Evolutionary conservation across 768 basidiomycete genomes (phyloP).

Genomic region (Boletus subcaerulescens): DNA sequence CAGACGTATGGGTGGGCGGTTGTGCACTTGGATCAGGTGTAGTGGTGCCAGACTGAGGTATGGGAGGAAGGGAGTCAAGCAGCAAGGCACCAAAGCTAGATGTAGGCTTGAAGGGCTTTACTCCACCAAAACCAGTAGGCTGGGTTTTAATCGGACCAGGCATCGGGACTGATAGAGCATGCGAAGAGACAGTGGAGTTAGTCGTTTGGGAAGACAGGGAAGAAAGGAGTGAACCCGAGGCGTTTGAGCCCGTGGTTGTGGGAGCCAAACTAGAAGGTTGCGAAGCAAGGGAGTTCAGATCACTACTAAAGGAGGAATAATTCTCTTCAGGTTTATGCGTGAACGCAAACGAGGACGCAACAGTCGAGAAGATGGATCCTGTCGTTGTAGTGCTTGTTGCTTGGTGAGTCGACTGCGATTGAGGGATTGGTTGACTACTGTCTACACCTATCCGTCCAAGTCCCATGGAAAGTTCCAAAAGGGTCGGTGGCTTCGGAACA

Average conservation of each 20-base stretch:
- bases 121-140: conserved; percentile 50
- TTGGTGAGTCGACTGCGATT: conserved; percentile 23
- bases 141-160: conserved; percentile 39
- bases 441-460: conserved; percentile 27
- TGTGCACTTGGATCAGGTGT: conserved; percentile 39
- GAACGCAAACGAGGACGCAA: conserved; percentile 73
- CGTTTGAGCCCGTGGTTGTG: conserved; percentile 39
- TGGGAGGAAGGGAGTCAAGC: conserved; percentile 70
- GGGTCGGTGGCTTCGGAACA: conserved; percentile 72
- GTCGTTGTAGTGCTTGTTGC: conserved; percentile 24
- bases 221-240: conserved; percentile 48
- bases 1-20: conserved; percentile 4
- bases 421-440: conserved; percentile 29
- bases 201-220: conserved; percentile 51
- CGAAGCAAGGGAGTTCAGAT: conserved; percentile 15
- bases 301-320: background rate
- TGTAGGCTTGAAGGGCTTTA: conserved; percentile 82
- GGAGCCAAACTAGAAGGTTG: conserved; percentile 30
- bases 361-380: conserved; percentile 56
- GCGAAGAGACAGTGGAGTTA: conserved; percentile 37
- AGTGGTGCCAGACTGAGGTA: conserved; percentile 54
- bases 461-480: conserved; percentile 74
- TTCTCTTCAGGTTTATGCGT: conserved; percentile 32
- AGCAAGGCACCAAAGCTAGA: conserved; percentile 77
- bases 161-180: conserved; percentile 34